phyloP scores from a whole-genome alignment of 148 eudicot species.

The Nepenthes mirabilis region DNA sequence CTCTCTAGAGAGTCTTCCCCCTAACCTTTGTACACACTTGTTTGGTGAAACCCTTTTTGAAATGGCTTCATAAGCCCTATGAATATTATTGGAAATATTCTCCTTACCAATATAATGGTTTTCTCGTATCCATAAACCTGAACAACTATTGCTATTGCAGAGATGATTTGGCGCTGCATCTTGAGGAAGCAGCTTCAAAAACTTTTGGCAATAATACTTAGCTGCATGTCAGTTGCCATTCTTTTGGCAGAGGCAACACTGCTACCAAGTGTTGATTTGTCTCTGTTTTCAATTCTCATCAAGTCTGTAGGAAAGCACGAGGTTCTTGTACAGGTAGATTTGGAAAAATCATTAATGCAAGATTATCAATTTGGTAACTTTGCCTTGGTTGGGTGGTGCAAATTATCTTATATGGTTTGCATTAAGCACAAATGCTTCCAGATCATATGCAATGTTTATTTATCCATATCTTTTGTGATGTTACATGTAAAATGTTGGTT shows the following conservation, averaged over 20 bases:
- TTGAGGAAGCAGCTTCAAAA: slow-evolving; percentile 58
- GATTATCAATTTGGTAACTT: too few species aligned
- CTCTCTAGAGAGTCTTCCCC: not conserved
- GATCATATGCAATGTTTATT: too few species aligned
- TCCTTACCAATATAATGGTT: not conserved
- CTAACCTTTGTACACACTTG: not conserved
- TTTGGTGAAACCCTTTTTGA: not conserved
- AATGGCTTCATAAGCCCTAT: not conserved
- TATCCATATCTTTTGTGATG: too few species aligned
- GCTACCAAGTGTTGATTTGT: slow-evolving; percentile 74
- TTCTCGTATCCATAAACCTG: not conserved
- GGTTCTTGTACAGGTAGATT: slow-evolving; percentile 79
- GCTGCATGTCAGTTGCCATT: slow-evolving; percentile 92
- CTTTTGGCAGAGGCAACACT: slow-evolving; percentile 95
- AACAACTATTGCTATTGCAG: slow-evolving; percentile 23
- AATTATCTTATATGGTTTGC: too few species aligned
- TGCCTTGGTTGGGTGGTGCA: too few species aligned
- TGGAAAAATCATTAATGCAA: not conserved
- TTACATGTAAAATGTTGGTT: too few species aligned
- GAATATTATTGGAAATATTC: too few species aligned
- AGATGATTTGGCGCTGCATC: slow-evolving; percentile 82
- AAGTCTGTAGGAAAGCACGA: slow-evolving; percentile 61
- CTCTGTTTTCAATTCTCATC: slow-evolving; percentile 81
- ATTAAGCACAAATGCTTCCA: too few species aligned
- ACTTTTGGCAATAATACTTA: slow-evolving; percentile 72